phyloP scores from a whole-genome alignment of 306 rosid genomes.

The Medicago ruthenica region DNA sequence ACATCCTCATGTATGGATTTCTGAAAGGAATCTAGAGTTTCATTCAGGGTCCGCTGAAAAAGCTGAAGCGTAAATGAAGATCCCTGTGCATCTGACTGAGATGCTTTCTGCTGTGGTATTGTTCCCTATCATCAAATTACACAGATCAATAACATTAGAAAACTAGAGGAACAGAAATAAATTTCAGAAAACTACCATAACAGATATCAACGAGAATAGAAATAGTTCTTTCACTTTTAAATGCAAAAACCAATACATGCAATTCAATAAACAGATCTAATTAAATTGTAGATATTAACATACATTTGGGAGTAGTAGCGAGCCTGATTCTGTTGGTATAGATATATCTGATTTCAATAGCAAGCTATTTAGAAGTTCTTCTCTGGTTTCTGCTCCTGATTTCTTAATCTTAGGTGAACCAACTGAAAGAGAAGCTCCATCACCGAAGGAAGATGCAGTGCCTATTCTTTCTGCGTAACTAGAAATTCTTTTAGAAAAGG shows the following conservation, averaged over 20 bases:
- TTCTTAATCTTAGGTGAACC: slow-evolving; percentile 95
- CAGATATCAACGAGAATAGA: slow-evolving; percentile 14
- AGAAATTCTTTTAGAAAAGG: slow-evolving; percentile 78
- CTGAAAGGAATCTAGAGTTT: slow-evolving; percentile 84
- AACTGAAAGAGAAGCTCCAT: slow-evolving; percentile 64
- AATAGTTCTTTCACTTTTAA: slow-evolving; percentile 10
- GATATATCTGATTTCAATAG: slow-evolving; percentile 70
- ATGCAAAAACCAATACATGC: slow-evolving; percentile 26
- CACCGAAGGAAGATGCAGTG: slow-evolving; percentile 70
- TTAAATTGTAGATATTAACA: slow-evolving; percentile 44
- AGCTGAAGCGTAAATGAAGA: slow-evolving; percentile 89
- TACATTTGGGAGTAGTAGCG: slow-evolving; percentile 67
- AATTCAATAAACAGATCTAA: slow-evolving; percentile 32
- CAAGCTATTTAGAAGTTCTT: slow-evolving; percentile 75
- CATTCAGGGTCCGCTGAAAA: slow-evolving; percentile 89
- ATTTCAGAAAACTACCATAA: slow-evolving; percentile 3
- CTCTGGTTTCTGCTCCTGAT: slow-evolving; percentile 87
- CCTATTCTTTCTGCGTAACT: slow-evolving; percentile 94
- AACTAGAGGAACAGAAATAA: slow-evolving; percentile 28
- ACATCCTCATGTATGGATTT: slow-evolving; percentile 88
- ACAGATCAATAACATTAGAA: slow-evolving; percentile 36
- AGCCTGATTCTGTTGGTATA: slow-evolving; percentile 59
- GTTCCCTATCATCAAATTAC: slow-evolving; percentile 65
- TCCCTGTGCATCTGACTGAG: slow-evolving; percentile 81
- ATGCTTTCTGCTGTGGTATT: slow-evolving; percentile 57